phyloP scores from a whole-genome alignment of 2,329 filamentous ascomycete genomes.

The Pseudofabraea citricarpa region DNA sequence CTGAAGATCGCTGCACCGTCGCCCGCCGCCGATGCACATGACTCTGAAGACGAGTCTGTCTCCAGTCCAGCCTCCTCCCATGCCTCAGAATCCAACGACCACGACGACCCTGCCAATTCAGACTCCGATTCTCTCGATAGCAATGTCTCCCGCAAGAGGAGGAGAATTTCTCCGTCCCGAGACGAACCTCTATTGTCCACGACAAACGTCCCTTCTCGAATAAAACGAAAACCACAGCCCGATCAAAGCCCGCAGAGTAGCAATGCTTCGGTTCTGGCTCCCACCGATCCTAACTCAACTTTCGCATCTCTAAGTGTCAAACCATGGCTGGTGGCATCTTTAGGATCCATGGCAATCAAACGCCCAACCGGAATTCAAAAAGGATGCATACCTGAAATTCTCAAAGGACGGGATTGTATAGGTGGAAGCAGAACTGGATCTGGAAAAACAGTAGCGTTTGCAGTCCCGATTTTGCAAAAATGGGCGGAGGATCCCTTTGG shows the following conservation, averaged over 20 bases:
- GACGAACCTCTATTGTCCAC: conserved; percentile 12
- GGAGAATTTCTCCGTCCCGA: conserved; percentile 18
- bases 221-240: conserved; percentile 14
- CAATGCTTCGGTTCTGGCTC: conserved; percentile 37
- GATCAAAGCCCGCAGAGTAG: neutral
- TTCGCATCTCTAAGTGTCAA: conserved; percentile 71
- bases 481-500: conserved; percentile 91
- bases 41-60: conserved; percentile 8
- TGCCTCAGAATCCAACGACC: conserved; percentile 7
- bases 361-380: conserved; percentile 90
- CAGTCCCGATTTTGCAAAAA: conserved; percentile 87
- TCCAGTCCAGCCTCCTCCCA: conserved; percentile 8
- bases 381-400: conserved; percentile 85
- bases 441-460: conserved; percentile 95
- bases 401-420: conserved; percentile 89
- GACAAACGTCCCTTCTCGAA: conserved; percentile 24
- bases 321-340: conserved; percentile 83
- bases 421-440: conserved; percentile 93
- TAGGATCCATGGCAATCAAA: conserved; percentile 74
- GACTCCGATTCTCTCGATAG: conserved; percentile 28
- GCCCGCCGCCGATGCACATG: conserved; percentile 3
- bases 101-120: conserved; percentile 8
- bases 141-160: conserved; percentile 24
- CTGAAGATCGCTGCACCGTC: conserved; percentile 7
- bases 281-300: conserved; percentile 52